phyloP scores from a whole-genome alignment of 768 basidiomycete genomes.

The Favolaschia claudopus region DNA sequence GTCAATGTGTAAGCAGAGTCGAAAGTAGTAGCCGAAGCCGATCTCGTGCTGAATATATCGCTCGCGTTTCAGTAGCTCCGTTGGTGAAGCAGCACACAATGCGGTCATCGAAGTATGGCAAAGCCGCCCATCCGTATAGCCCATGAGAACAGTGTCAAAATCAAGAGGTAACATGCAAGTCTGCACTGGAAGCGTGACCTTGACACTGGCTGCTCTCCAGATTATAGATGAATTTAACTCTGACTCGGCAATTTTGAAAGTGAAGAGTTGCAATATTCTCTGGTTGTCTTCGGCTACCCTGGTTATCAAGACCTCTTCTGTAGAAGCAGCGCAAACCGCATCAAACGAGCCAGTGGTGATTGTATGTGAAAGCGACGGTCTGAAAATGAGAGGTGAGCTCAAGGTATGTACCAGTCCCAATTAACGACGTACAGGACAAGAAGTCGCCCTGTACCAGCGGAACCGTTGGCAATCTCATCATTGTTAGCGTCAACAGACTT shows the following conservation, averaged over 20 bases:
- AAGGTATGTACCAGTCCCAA: background rate
- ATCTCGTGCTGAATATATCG: constrained; percentile 55
- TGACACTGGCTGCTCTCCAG: constrained; percentile 9
- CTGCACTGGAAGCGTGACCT: constrained; percentile 4
- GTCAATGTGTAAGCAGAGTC: constrained; percentile 68
- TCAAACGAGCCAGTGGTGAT: constrained; percentile 33
- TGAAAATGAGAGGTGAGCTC: background rate
- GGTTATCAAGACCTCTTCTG: constrained; percentile 30
- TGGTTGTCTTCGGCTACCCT: constrained; percentile 22
- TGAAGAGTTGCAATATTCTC: constrained; percentile 18
- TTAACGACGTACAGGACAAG: constrained; percentile 15
- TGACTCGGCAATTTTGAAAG: background rate
- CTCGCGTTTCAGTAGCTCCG: constrained; percentile 44
- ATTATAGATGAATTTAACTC: background rate
- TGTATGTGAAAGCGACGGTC: constrained; percentile 26
- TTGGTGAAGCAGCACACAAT: constrained; percentile 38
- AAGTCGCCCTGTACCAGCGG: background rate
- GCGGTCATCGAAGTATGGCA: constrained; percentile 54
- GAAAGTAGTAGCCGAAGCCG: constrained; percentile 70
- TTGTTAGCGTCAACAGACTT: constrained; percentile 45
- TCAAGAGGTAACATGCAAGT: constrained; percentile 63
- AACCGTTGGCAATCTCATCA: constrained; percentile 27
- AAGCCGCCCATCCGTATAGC: constrained; percentile 64
- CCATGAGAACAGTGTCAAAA: constrained; percentile 64
- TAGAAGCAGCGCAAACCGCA: constrained; percentile 29